Conservation (phyloP, 2,329 filamentous ascomycete species). For the Fusarium redolens region DNA sequence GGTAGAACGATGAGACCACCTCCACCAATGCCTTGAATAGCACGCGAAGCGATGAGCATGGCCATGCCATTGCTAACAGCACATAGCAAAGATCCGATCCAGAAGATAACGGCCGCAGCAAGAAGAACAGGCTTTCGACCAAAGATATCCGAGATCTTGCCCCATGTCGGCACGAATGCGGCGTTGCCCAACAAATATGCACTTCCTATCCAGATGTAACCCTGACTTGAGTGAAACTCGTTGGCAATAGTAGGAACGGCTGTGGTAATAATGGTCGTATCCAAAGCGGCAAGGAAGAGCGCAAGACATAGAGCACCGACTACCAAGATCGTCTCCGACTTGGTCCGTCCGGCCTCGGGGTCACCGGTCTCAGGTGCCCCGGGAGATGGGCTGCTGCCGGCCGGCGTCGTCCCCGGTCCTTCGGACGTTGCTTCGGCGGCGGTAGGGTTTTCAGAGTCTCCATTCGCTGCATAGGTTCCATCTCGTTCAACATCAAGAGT, state of each 20-base stretch:
- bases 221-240: conserved; percentile 72
- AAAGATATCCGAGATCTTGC: conserved; percentile 69
- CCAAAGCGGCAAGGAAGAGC: conserved; percentile 66
- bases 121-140: conserved; percentile 67
- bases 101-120: conserved; percentile 63
- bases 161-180: conserved; percentile 76
- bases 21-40: conserved; percentile 67
- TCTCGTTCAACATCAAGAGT: conserved; percentile 46
- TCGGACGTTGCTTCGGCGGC: conserved; percentile 17
- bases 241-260: conserved; percentile 73
- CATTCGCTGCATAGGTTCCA: conserved; percentile 12
- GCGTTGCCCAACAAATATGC: conserved; percentile 79
- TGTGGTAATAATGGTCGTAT: conserved; percentile 73
- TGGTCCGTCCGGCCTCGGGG: conserved; percentile 53
- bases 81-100: conserved; percentile 65
- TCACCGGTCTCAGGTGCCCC: conserved; percentile 30
- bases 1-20: conserved; percentile 69
- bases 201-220: conserved; percentile 82
- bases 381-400: conserved; percentile 17
- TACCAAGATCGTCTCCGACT: conserved; percentile 53
- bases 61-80: conserved; percentile 61
- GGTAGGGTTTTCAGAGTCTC: neutral
- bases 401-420: conserved; percentile 15
- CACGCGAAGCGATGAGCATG: conserved; percentile 66
- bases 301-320: conserved; percentile 56